These are phyloP conservation scores for Alternaria consortialis DNA, from an alignment of 2,329 filamentous ascomycete species.

Conservation along the genomic window DNA sequence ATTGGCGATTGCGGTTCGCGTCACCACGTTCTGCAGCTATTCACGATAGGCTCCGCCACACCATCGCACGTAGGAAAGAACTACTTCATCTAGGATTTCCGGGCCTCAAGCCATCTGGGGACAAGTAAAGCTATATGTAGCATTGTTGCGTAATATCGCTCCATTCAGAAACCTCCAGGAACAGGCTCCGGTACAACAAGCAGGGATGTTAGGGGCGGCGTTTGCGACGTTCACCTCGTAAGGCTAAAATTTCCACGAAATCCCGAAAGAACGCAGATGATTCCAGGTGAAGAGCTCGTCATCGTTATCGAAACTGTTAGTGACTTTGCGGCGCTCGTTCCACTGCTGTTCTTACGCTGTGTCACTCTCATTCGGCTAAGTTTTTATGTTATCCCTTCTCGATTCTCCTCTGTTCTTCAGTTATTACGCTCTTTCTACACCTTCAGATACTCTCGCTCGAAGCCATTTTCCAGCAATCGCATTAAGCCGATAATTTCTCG, in stretches of 20 bases:
- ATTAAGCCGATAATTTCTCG: not conserved
- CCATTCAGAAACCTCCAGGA: not conserved
- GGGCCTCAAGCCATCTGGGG: not conserved
- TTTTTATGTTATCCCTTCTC: not conserved
- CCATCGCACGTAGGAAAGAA: not conserved
- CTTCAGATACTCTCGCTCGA: not conserved
- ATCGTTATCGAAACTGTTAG: not conserved
- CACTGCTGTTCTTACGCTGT: not conserved
- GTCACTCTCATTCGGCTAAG: not conserved
- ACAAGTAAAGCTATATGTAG: not conserved
- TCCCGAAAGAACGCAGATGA: not conserved
- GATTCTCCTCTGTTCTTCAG: not conserved
- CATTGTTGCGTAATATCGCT: not conserved
- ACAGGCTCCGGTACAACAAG: not conserved
- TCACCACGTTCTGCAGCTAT: not conserved
- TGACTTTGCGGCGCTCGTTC: not conserved
- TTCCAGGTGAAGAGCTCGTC: not conserved
- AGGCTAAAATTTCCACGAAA: not conserved
- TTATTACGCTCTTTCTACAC: not conserved
- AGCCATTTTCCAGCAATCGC: not conserved
- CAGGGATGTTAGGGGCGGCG: not conserved
- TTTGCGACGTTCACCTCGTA: conserved; percentile 1
- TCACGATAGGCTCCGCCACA: not conserved
- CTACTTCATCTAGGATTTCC: not conserved
- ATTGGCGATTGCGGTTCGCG: not conserved